Percentiles rank a stretch among this genome's conserved stretches.
Evolutionary conservation across 1,139 yeast genomes (phyloP).

Genomic region (Diutina rugosa): DNA sequence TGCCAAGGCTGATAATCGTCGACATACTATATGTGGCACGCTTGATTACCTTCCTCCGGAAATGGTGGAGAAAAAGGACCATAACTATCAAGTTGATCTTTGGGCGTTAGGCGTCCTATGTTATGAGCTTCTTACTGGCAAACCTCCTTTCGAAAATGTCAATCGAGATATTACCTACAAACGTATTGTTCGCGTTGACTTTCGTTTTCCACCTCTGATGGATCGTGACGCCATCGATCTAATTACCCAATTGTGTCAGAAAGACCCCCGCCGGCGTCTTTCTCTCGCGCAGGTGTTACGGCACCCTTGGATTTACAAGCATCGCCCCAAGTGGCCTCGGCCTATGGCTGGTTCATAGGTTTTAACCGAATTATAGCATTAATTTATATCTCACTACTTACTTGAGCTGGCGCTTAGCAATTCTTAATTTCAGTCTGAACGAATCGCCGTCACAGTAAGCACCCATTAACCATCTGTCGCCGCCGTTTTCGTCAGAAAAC

Average conservation of each 20-base stretch:
- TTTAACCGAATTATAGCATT: background rate
- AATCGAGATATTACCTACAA: constrained; percentile 65
- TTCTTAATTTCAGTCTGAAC: constrained; percentile 48
- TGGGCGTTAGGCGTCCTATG: constrained; percentile 90
- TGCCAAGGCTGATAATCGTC: constrained; percentile 7
- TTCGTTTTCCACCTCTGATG: constrained; percentile 57
- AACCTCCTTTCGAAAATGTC: constrained; percentile 83
- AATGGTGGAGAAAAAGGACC: constrained; percentile 76
- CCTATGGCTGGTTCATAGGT: background rate
- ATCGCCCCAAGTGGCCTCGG: constrained; percentile 36
- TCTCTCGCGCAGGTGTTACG: constrained; percentile 43
- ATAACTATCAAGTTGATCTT: constrained; percentile 69
- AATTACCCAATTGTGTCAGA: constrained; percentile 44
- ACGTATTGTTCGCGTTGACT: constrained; percentile 66
- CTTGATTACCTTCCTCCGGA: constrained; percentile 93
- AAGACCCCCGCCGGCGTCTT: constrained; percentile 57
- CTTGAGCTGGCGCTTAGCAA: background rate
- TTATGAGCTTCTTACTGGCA: constrained; percentile 79
- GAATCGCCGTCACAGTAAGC: constrained; percentile 68
- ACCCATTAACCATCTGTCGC: constrained; percentile 64
- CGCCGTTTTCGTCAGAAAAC: constrained; percentile 41
- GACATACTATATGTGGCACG: constrained; percentile 90
- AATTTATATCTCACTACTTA: background rate
- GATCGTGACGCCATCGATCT: constrained; percentile 69
- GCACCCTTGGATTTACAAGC: constrained; percentile 77